Base-by-base conservation (phyloP, 495 filamentous ascomycete species). In the Penicillium longicatenatum region DNA sequence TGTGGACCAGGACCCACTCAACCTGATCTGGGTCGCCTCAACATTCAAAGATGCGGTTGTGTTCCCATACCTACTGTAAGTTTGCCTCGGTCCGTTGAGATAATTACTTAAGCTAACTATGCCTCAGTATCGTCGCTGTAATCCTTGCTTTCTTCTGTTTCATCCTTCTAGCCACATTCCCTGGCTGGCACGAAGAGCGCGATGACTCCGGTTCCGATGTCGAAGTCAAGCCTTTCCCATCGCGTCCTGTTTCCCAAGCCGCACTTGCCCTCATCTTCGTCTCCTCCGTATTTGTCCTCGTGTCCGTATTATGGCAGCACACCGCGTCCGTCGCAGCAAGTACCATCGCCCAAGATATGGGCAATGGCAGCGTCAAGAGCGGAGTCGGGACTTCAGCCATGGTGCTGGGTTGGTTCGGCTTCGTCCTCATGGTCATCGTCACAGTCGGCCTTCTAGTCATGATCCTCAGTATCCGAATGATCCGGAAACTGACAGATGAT, bases 341-440 rank as follows among this genome's bases (percentile, higher is more conserved):
- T 55, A 91, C 93, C 44, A 90, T 97, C 57, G 92, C 91, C 0
- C 92, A 96, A 72, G 92, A 96, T 66, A 81, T 98, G 62, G 93
- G 89, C n/a, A 98, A 98, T 72, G 93, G 93, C 17, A 92, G 88
- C 63, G 90, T 98, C 16, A 80, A 84, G 71, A 89, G 88, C 51
- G 93, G 93, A 14, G 92, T 98, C 39, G 93, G 93, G 3, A 89
- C 89, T 6, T 89, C 86, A 4, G 93, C 93, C 10, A 98, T 98
- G 91, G 89, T 97, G 29, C 80, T 98, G 64, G 93, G 93, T 24
- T 98, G 93, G 93, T 97, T 98, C 71, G 89, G 91, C 14, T 98
- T 98, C 66, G 89, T 88, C 31, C 67, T 97, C 56, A 79, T 98
- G 59, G 93, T 97, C 53, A 86, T 97, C 33, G 92, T 96, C 29